A percentile compares a stretch with the other conserved stretches of the same genome.
These are phyloP conservation scores for Colletotrichum cordylinicola DNA, from an alignment of 2,329 filamentous ascomycete species.

Conservation along the genomic window DNA sequence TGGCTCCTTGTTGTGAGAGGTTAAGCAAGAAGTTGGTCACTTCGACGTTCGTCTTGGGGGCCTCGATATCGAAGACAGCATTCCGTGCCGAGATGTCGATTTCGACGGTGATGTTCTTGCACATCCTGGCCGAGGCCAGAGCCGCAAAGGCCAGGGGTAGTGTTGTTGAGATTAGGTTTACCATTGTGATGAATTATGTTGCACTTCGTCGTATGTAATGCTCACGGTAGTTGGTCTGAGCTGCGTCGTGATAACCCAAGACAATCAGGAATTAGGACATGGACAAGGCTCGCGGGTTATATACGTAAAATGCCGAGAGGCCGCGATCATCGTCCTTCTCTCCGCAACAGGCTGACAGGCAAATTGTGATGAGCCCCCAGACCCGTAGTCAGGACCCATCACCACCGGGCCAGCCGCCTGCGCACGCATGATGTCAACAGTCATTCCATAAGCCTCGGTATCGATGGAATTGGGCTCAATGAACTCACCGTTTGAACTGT, in stretches of 20 bases:
- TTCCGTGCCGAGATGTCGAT: constrained; percentile 61
- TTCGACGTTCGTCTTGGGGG: constrained; percentile 59
- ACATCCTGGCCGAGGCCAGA: constrained; percentile 39
- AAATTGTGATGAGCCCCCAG: neutral
- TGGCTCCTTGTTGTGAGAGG: constrained; percentile 52
- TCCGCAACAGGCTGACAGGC: neutral
- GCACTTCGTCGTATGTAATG: neutral
- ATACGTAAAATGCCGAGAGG: neutral
- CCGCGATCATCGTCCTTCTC: neutral
- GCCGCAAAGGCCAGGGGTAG: constrained; percentile 30
- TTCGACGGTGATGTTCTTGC: constrained; percentile 59
- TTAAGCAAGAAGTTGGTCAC: constrained; percentile 61
- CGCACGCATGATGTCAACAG: neutral
- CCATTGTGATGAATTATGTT: constrained; percentile 25
- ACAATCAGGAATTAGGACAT: neutral
- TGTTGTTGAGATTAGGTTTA: constrained; percentile 3
- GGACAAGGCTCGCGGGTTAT: neutral
- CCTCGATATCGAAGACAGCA: constrained; percentile 54
- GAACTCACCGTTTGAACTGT: neutral
- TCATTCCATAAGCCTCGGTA: neutral
- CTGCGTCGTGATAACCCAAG: neutral
- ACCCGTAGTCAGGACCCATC: neutral
- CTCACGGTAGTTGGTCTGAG: neutral
- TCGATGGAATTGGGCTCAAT: neutral
- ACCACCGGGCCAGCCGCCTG: neutral